Evolutionary conservation across 495 filamentous ascomycete genomes (phyloP), one percentile per base, ranked within the genome.

Genomic region (Echria macrotheca): DNA sequence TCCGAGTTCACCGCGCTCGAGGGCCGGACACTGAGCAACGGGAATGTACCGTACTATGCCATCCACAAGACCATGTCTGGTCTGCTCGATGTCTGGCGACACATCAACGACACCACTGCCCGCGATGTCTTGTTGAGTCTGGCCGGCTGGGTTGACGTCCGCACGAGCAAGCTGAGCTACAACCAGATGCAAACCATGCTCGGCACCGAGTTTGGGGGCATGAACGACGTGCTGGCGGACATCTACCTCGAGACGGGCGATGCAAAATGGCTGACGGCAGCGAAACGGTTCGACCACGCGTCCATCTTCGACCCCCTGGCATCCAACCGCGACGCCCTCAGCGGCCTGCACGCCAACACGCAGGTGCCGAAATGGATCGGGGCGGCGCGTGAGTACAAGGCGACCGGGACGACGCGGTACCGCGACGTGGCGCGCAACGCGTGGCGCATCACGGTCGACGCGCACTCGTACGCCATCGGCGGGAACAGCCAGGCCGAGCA

Each of bases 291-390:
- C 46, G 64, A 70, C 47, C 66, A 69, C 32, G 57, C 61, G 1
- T 42, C 66, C 15, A 47, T 64, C 11, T 64, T 70, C 35, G 54
- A 65, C 29, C 66, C 66, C 24, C 52, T 70, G 4, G 66, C 64
- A 4, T 28, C 53, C 7, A 56, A 63, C 23, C 45, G 49, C 37
- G 67, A 70, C 50, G 14, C 59, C 19, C 56, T 70, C 25, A 58
- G 59, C 54, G 67, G 67, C 2, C 54, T 66, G 18, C 67, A 70
- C 48, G 67, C 67, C 44, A 70, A 70, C 35, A 70, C 67, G 0
- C 57, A 70, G 18, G 56, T 69, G 25, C 67, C 65, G 19, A 70
- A 70, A 38, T 69, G 65, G 67, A 67, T 70, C 21, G 67, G 67
- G 17, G 61, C 64, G 0, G 38, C 54, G 0, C 45, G 51, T 3